Evolutionary conservation across 192 early-diverging fungal genomes (phyloP).

Genomic region (Coemansia sp.): DNA sequence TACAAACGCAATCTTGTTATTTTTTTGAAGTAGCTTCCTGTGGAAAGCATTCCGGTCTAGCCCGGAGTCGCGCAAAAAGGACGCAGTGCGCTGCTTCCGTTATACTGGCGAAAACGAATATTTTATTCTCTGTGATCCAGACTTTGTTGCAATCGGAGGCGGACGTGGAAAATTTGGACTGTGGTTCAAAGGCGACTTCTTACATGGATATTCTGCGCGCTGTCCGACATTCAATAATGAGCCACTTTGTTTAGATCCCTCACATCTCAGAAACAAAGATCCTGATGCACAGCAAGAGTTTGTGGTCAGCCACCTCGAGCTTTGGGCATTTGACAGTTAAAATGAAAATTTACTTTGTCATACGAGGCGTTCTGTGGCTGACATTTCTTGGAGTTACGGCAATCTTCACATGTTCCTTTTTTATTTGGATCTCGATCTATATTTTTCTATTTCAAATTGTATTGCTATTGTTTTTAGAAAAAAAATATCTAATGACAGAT

Average conservation of each 20-base stretch:
- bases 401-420: slow-evolving; percentile 2
- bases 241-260: slow-evolving; percentile 52
- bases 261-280: slow-evolving; percentile 24
- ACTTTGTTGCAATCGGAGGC: slow-evolving; percentile 77
- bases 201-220: slow-evolving; percentile 63
- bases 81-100: slow-evolving; percentile 60
- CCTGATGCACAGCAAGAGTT: slow-evolving; percentile 51
- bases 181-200: slow-evolving; percentile 71
- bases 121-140: slow-evolving; percentile 69
- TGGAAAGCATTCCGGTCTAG: slow-evolving; percentile 61
- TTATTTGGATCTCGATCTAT: neutral
- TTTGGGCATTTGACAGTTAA: slow-evolving; percentile 48
- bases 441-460: slow-evolving; percentile 1
- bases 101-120: slow-evolving; percentile 81
- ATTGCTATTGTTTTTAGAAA: neutral
- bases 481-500: too few relatives aligned
- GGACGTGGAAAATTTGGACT: slow-evolving; percentile 76
- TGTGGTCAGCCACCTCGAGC: slow-evolving; percentile 43
- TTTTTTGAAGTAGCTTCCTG: slow-evolving; percentile 67
- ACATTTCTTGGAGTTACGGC: neutral
- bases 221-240: slow-evolving; percentile 80
- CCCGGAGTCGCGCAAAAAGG: slow-evolving; percentile 45
- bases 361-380: neutral
- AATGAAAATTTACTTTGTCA: neutral
- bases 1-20: too few relatives aligned